These are phyloP conservation scores for Neoscytalidium dimidiatum DNA, from an alignment of 2,329 filamentous ascomycete genomes.

Conservation along the genomic window DNA sequence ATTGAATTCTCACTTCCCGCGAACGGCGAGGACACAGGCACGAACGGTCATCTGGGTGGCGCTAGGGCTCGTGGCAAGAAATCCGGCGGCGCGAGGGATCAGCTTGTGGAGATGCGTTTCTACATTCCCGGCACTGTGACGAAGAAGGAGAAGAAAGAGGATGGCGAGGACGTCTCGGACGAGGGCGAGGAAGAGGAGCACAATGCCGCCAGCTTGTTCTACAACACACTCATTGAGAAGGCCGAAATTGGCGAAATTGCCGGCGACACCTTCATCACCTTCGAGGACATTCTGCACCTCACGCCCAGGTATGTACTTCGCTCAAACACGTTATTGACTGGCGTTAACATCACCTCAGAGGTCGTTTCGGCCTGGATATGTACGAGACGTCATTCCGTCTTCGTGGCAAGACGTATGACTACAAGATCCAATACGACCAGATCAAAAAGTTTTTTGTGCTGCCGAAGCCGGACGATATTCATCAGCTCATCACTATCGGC, in stretches of 20 bases:
- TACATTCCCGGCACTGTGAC: constrained; percentile 90
- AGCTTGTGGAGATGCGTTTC: constrained; percentile 97
- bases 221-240: constrained; percentile 97
- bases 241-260: constrained; percentile 98
- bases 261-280: constrained; percentile 97
- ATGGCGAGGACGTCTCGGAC: constrained; percentile 62
- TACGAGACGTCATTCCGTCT: constrained; percentile 97
- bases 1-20: constrained; percentile 84
- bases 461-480: constrained; percentile 96
- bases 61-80: constrained; percentile 80
- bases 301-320: constrained; percentile 71
- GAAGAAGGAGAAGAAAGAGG: constrained; percentile 68
- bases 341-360: constrained; percentile 59
- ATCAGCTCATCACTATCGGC: constrained; percentile 91
- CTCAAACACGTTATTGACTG: background rate
- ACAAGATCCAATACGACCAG: constrained; percentile 97
- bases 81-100: constrained; percentile 83
- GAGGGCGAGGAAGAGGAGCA: constrained; percentile 77
- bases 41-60: constrained; percentile 73
- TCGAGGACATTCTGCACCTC: constrained; percentile 93
- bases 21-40: constrained; percentile 70
- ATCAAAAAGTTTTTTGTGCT: constrained; percentile 99
- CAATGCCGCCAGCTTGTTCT: constrained; percentile 95
- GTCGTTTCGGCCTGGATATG: constrained; percentile 99
- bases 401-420: constrained; percentile 98